Conservation (phyloP, 2,329 filamentous ascomycete species). For the Alternaria sp. region DNA sequence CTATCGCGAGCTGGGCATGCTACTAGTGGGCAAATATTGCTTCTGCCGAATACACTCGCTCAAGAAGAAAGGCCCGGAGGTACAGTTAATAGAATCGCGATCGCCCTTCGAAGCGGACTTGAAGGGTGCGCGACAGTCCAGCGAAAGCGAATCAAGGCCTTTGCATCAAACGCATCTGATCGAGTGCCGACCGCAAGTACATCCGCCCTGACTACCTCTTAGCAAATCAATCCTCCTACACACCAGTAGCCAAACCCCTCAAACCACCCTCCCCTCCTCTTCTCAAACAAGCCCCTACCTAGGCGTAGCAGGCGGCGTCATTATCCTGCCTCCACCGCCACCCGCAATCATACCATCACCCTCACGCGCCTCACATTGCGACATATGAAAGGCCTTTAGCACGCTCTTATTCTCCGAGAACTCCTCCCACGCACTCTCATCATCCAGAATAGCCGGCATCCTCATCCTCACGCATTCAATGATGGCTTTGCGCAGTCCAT, state of each 20-base stretch:
- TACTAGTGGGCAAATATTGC: background rate
- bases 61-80: background rate
- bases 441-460: background rate
- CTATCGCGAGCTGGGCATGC: background rate
- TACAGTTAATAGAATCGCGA: background rate
- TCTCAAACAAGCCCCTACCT: background rate
- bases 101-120: background rate
- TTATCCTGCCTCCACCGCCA: background rate
- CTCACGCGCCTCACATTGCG: conserved; percentile 2
- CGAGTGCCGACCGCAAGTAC: background rate
- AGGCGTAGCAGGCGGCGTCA: conserved; percentile 6
- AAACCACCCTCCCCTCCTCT: background rate
- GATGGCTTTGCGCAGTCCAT: conserved; percentile 22
- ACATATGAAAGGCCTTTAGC: conserved; percentile 14
- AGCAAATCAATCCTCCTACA: background rate
- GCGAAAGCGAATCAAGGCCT: background rate
- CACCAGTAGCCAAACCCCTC: background rate
- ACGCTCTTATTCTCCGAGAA: conserved; percentile 17
- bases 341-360: background rate
- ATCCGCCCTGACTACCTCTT: background rate
- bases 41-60: background rate
- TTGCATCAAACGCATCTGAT: background rate
- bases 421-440: conserved; percentile 17
- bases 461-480: conserved; percentile 13
- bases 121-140: background rate